phyloP scores from a whole-genome alignment of 768 basidiomycete genomes.

The Hypholoma sublateritium region DNA sequence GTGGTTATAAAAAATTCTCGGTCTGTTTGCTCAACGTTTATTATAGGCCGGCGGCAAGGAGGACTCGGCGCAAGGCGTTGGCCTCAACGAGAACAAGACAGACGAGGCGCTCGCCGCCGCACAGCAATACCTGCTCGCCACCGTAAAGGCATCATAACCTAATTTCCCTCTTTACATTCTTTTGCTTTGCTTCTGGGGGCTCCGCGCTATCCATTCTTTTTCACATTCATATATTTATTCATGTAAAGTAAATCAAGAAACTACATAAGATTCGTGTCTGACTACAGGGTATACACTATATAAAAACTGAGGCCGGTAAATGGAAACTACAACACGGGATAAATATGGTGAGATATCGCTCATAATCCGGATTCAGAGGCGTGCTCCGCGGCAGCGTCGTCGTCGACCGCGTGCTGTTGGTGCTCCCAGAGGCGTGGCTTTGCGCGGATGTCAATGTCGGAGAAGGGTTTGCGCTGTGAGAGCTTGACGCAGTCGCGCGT shows the following conservation, averaged over 20 bases:
- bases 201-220: not conserved
- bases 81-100: conserved; percentile 31
- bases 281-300: not conserved
- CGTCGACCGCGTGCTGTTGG: conserved; percentile 13
- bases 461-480: conserved; percentile 71
- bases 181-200: not conserved
- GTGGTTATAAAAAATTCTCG: too few species aligned
- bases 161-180: not conserved
- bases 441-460: conserved; percentile 80
- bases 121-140: conserved; percentile 16
- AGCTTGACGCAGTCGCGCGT: conserved; percentile 90
- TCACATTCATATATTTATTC: conserved; percentile 5
- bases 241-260: conserved; percentile 1
- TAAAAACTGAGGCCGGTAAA: not conserved
- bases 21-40: not conserved
- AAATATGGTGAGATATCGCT: not conserved
- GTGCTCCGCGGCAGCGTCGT: not conserved
- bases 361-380: conserved; percentile 2
- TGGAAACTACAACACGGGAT: not conserved
- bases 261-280: conserved; percentile 3
- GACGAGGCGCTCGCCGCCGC: conserved; percentile 23
- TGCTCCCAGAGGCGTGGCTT: conserved; percentile 88
- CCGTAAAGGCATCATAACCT: conserved; percentile 8
- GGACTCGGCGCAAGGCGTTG: conserved; percentile 89
- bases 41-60: conserved; percentile 91